A percentile compares a stretch with the other conserved stretches of the same genome.
Evolutionary conservation across 192 early-diverging fungal genomes (phyloP).

Genomic region (Phycomyces blakesleeanus): DNA sequence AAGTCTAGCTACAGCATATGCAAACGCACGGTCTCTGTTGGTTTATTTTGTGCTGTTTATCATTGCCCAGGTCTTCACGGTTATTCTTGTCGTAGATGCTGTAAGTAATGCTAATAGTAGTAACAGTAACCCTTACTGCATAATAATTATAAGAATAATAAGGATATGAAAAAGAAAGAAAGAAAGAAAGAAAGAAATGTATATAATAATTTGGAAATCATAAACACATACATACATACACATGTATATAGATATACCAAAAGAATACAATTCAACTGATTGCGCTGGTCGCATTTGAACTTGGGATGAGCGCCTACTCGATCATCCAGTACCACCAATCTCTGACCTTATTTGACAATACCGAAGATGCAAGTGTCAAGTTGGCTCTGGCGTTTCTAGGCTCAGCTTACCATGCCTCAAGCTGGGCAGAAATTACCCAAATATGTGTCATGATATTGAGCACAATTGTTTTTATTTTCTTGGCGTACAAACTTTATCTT

Average conservation of each 20-base stretch:
- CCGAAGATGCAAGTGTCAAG: constrained; percentile 15
- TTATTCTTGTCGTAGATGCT: constrained; percentile 82
- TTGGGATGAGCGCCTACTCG: constrained; percentile 60
- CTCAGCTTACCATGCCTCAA: constrained; percentile 19
- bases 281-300: constrained; percentile 65
- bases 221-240: background rate
- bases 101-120: constrained; percentile 41
- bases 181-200: too few relatives aligned
- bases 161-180: too few relatives aligned
- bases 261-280: constrained; percentile 93
- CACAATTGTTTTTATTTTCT: constrained; percentile 39
- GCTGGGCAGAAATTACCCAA: constrained; percentile 51
- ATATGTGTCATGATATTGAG: constrained; percentile 53
- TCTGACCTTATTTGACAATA: constrained; percentile 28
- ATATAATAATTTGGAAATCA: too few relatives aligned
- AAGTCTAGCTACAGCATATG: constrained; percentile 28
- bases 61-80: constrained; percentile 78
- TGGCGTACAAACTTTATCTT: constrained; percentile 67
- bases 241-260: constrained; percentile 60
- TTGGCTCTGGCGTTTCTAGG: constrained; percentile 22
- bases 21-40: constrained; percentile 52
- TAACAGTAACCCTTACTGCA: background rate
- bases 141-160: background rate
- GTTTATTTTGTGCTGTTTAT: constrained; percentile 90
- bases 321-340: constrained; percentile 63